Evolutionary conservation across 345 rosid species (phyloP), one percentile per base, ranked within the genome.

Genomic region (Acer saccharum): DNA sequence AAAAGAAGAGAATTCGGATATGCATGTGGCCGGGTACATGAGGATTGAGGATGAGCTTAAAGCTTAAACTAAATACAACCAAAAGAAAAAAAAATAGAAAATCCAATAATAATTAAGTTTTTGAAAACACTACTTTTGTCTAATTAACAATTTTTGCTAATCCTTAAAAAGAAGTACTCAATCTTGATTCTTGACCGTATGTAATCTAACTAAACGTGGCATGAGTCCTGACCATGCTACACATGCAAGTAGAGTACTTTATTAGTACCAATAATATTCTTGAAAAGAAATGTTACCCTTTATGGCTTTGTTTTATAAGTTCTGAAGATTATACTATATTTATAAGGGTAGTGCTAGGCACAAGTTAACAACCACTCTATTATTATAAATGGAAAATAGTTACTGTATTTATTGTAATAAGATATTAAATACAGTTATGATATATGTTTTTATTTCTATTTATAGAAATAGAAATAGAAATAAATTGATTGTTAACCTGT

Each of bases 1-100:
- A 27, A 74, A 29, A 72, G 61, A 27, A 74, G 58, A 73, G 76
- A 35, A 18, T 74, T 48, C 29, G 69, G 29, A 48, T 18, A 46
- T 63, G 69, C 46, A 43, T 7, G 46, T 43, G 46, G 9, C 61
- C 46, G 44, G 77, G 46, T 64, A 63, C 61, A 64, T 7, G 32
- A 18, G 58, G 60, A 62, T 46, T 10, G 43, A 62, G 35, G 35
- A 32, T 35, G 39, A 35, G 39, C 6, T 35, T 35, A 35, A 35
- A 35, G 39, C 58, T 14, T 8, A 11, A 54, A 7, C 23, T 2
- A 7, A 54, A 1, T 20, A 21, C 65, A 20, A 60, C 29, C 9
- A 17, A 6, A 52, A 11, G 5, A 25, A 48, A 48, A 48, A 3
- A 46, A n/a, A n/a, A n/a, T n/a, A n/a, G 10, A 25, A 71, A 35